A percentile compares a stretch with the other conserved stretches of the same genome.
Evolutionary conservation across 2,329 filamentous ascomycete species (phyloP).

Genomic region (Metarhizium robertsii): DNA sequence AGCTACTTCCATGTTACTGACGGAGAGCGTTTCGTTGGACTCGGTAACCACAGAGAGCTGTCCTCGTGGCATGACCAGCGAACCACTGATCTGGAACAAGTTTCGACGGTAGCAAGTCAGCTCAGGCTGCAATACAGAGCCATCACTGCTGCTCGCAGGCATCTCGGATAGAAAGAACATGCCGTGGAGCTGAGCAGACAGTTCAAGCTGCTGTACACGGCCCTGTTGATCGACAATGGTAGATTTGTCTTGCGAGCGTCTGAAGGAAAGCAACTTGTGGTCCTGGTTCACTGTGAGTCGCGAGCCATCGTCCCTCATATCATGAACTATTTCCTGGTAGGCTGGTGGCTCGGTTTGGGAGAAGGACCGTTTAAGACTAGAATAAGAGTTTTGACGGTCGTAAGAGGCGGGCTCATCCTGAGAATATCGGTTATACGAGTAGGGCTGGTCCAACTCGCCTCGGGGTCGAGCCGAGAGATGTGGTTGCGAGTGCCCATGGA

Average conservation of each 20-base stretch:
- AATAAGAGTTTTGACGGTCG: constrained; percentile 43
- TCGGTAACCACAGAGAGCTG: constrained; percentile 76
- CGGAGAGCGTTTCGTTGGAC: constrained; percentile 72
- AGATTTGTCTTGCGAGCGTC: constrained; percentile 47
- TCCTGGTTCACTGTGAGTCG: constrained; percentile 50
- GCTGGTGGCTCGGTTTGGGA: constrained; percentile 45
- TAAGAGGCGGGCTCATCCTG: constrained; percentile 46
- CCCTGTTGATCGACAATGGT: constrained; percentile 51
- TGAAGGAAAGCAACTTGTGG: constrained; percentile 52
- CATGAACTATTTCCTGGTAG: constrained; percentile 53
- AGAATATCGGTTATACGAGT: constrained; percentile 44
- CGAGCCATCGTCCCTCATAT: constrained; percentile 48
- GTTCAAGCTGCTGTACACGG: constrained; percentile 50
- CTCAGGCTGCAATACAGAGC: constrained; percentile 59
- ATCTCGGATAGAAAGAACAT: constrained; percentile 86
- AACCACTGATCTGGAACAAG: constrained; percentile 90
- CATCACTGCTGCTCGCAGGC: constrained; percentile 52
- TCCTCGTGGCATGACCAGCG: constrained; percentile 68
- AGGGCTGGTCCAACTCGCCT: constrained; percentile 39
- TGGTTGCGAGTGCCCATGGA: constrained; percentile 32
- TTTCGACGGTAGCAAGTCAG: constrained; percentile 94
- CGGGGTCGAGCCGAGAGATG: constrained; percentile 36
- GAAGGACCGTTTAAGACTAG: constrained; percentile 48
- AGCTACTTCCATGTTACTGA: constrained; percentile 73
- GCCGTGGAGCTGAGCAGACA: constrained; percentile 69